phyloP scores from a whole-genome alignment of 176 grass and related monocot species.

The Aegilops longissima region DNA sequence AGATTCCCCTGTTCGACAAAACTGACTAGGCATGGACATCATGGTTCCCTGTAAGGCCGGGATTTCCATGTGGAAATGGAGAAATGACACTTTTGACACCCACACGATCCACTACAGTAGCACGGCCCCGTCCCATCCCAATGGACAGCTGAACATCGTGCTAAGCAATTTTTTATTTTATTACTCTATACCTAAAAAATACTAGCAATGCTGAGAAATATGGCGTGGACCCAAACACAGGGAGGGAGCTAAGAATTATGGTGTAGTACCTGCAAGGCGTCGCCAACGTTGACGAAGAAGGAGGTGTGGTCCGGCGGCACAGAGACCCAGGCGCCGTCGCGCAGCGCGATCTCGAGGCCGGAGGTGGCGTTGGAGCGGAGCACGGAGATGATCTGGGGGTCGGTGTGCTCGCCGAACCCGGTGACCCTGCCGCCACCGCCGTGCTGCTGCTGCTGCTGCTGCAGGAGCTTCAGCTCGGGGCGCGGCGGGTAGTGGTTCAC shows the following conservation, averaged over 20 bases:
- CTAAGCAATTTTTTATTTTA: no score
- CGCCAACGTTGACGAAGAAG: slow-evolving; percentile 85
- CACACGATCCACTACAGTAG: no score
- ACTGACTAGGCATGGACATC: no score
- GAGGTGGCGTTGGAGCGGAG: slow-evolving; percentile 66
- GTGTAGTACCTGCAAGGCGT: slow-evolving; percentile 59
- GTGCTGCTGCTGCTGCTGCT: not conserved
- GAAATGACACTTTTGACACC: no score
- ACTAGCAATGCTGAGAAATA: no score
- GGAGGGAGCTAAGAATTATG: no score
- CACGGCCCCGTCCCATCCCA: no score
- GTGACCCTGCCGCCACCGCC: slow-evolving; percentile 26
- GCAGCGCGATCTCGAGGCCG: slow-evolving; percentile 65
- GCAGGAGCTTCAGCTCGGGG: slow-evolving; percentile 12
- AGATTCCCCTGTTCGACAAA: not conserved
- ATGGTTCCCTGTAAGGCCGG: no score
- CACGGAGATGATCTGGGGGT: slow-evolving; percentile 85
- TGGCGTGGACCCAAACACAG: no score
- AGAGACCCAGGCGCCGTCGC: slow-evolving; percentile 57
- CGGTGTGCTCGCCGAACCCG: slow-evolving; percentile 91
- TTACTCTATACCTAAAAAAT: no score
- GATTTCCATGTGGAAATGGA: no score
- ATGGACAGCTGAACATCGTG: no score
- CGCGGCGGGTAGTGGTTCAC: slow-evolving; percentile 80
- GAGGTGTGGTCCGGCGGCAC: slow-evolving; percentile 55